Evolutionary conservation across 2,329 filamentous ascomycete species (phyloP), one percentile per base, ranked within the genome.

Genomic region (Paecilomyces fulvus): DNA sequence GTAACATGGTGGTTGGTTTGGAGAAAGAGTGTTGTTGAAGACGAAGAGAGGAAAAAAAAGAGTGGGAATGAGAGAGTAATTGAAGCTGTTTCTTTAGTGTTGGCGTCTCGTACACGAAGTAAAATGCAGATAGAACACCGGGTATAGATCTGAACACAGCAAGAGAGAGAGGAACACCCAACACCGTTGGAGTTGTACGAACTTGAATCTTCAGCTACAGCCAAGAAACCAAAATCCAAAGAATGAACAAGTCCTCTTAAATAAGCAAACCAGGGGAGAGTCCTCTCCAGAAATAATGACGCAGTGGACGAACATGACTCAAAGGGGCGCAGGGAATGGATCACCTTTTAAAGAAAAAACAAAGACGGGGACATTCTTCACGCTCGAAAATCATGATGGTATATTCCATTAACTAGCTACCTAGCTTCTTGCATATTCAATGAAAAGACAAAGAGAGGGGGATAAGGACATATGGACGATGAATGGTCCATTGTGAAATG

Each of bases 1-100:
- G 21, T 37, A 56, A 54, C 60, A 63, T 63, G 23, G 30, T 56
- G 17, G 48, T 11, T 7, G 48, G 21, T 17, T n/a, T 14, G 11
- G 33, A n/a, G 11, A n/a, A 6, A 37, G 33, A 37, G 11, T 6
- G 11, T 37, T 12, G 6, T n/a, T 37, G 33, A 43, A 20, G 37
- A 43, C 1, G 37, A 43, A n/a, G 14, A n/a, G n/a, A n/a, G n/a
- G n/a, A n/a, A n/a, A 43, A 8, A 17, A 21, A 43, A 43, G 33
- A 43, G 7, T 9, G 17, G 14, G 8, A 17, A 17, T 7, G 20
- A 43, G 37, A n/a, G 3, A 9, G 14, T 8, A n/a, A 43, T 8
- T 12, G n/a, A 9, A 6, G 14, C n/a, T 14, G 12, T 43, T 17
- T 37, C n/a, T 37, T 37, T 14, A n/a, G 3, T n/a, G 8, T 17